phyloP scores from a whole-genome alignment of 2,329 filamentous ascomycete genomes.

The Penicillium polonicum region DNA sequence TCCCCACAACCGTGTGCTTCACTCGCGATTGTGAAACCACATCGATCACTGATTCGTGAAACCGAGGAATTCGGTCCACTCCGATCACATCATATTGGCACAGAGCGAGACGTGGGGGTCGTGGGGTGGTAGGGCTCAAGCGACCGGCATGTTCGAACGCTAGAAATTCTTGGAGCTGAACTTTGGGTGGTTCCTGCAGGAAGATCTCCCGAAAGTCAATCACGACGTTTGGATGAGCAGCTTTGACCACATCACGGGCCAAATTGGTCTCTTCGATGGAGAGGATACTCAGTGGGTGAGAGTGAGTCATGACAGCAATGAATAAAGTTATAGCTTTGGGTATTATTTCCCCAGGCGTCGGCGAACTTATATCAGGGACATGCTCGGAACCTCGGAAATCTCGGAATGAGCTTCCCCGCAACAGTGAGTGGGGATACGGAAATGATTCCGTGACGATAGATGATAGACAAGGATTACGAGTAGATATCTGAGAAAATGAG shows the following conservation, averaged over 20 bases:
- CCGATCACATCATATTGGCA: slow-evolving; percentile 59
- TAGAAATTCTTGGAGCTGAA: slow-evolving; percentile 49
- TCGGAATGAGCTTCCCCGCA: not conserved
- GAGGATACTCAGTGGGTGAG: slow-evolving; percentile 37
- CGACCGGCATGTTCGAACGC: slow-evolving; percentile 49
- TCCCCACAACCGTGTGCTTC: slow-evolving; percentile 48
- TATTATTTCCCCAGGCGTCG: not conserved
- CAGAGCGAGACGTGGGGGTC: slow-evolving; percentile 52
- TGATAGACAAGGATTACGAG: not conserved
- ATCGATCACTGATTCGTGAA: slow-evolving; percentile 56
- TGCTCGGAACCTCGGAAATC: slow-evolving; percentile 3
- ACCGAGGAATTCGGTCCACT: slow-evolving; percentile 52
- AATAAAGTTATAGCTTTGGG: not conserved
- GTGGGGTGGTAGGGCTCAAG: slow-evolving; percentile 41
- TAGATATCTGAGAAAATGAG: not conserved
- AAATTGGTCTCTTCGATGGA: slow-evolving; percentile 35
- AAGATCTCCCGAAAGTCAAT: slow-evolving; percentile 52
- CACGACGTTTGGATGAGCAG: slow-evolving; percentile 31
- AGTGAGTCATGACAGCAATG: slow-evolving; percentile 26
- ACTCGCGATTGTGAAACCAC: slow-evolving; percentile 44
- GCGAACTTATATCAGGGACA: not conserved
- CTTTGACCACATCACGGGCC: slow-evolving; percentile 36
- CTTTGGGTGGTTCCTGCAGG: slow-evolving; percentile 52
- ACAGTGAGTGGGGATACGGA: not conserved
- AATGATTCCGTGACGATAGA: slow-evolving; percentile 1